Conservation (phyloP, 441 rosid species). For the Lepidium campestre region DNA sequence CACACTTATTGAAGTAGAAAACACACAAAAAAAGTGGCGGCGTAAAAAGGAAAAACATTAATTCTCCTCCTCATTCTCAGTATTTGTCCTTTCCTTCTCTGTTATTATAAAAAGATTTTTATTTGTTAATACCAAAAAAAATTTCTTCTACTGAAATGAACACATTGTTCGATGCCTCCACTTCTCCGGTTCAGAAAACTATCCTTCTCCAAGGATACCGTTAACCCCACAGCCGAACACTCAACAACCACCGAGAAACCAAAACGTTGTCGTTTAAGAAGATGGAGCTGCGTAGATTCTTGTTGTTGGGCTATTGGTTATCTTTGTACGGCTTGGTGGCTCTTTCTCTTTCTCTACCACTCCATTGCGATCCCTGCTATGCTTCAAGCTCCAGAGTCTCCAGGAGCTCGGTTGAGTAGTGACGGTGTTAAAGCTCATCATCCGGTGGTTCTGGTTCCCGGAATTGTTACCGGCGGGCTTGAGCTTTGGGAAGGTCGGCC, state of each 20-base stretch:
- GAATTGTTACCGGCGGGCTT: slow-evolving; percentile 59
- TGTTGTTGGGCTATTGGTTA: slow-evolving; percentile 57
- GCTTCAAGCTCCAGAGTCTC: slow-evolving; percentile 43
- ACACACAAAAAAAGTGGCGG: background rate
- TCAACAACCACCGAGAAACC: slow-evolving; percentile 4
- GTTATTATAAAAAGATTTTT: background rate
- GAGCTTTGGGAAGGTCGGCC: slow-evolving; percentile 75
- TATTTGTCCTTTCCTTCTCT: background rate
- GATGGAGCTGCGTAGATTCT: slow-evolving; percentile 41
- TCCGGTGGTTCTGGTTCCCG: slow-evolving; percentile 69
- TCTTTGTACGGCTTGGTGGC: slow-evolving; percentile 54
- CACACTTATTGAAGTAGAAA: background rate
- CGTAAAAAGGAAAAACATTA: background rate
- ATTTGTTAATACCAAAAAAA: background rate
- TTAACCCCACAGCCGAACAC: background rate
- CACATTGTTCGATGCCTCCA: slow-evolving; percentile 30
- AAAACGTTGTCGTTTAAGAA: slow-evolving; percentile 10
- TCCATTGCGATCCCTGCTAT: slow-evolving; percentile 42
- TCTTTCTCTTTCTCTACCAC: slow-evolving; percentile 43
- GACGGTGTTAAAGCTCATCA: slow-evolving; percentile 51
- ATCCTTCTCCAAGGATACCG: slow-evolving; percentile 27
- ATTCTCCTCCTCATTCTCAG: background rate
- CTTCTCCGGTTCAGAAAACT: slow-evolving; percentile 42
- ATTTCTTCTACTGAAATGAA: background rate
- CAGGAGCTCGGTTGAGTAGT: slow-evolving; percentile 40